Percentiles rank a stretch among this genome's conserved stretches.
phyloP scores from a whole-genome alignment of 73 alveolate genomes.

The Symbiodinium pilosum region DNA sequence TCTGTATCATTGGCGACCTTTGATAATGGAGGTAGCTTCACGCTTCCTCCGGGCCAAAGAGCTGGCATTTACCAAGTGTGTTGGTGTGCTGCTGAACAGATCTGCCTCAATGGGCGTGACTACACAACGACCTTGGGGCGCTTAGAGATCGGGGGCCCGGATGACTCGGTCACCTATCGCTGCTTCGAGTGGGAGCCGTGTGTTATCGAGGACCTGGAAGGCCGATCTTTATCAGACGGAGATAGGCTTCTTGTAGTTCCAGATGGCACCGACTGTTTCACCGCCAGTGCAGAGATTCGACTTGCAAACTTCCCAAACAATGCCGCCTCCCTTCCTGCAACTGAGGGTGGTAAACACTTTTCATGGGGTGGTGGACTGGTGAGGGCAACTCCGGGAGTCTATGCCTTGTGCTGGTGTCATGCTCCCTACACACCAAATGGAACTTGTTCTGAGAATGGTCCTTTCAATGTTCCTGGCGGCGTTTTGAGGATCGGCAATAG shows the following conservation, averaged over 20 bases:
- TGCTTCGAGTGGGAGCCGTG: conserved; percentile 93
- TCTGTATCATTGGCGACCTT: conserved; percentile 69
- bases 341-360: conserved; percentile 48
- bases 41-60: conserved; percentile 12
- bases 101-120: conserved; percentile 44
- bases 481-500: conserved; percentile 25
- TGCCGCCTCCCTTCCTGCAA: conserved; percentile 41
- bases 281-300: neutral
- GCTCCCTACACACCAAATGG: conserved; percentile 38
- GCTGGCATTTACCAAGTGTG: conserved; percentile 26
- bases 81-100: conserved; percentile 84
- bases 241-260: conserved; percentile 72
- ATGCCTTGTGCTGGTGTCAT: conserved; percentile 84
- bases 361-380: conserved; percentile 68
- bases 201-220: conserved; percentile 47
- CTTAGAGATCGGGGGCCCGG: conserved; percentile 34
- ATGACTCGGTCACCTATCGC: conserved; percentile 53
- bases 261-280: conserved; percentile 77
- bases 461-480: conserved; percentile 35
- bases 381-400: conserved; percentile 44
- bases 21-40: conserved; percentile 42
- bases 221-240: conserved; percentile 35
- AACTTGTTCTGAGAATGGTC: conserved; percentile 70
- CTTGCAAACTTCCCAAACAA: neutral
- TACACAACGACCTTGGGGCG: conserved; percentile 35